phyloP scores from a whole-genome alignment of 169 alveolate species.

The Plasmodium vivax region DNA sequence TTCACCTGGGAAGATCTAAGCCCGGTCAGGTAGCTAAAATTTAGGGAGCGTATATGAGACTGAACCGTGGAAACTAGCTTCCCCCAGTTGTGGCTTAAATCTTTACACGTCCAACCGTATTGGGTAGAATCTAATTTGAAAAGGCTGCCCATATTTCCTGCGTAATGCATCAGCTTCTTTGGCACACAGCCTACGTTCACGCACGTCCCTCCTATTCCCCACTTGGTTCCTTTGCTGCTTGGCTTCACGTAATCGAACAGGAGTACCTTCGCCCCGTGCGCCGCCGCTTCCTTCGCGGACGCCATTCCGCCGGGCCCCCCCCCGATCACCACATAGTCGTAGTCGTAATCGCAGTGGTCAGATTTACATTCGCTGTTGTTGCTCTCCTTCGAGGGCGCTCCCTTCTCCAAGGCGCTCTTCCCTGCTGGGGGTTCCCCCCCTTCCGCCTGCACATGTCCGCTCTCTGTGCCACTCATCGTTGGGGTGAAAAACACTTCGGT shows the following conservation, averaged over 20 bases:
- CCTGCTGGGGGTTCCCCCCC: background rate
- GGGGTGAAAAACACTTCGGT: background rate
- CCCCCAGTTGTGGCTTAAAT: constrained; percentile 88
- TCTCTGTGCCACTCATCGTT: constrained; percentile 11
- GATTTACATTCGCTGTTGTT: background rate
- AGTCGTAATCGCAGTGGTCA: constrained; percentile 20
- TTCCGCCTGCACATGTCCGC: background rate
- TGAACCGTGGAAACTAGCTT: constrained; percentile 90
- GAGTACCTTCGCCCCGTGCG: constrained; percentile 93
- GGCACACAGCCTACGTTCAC: constrained; percentile 99
- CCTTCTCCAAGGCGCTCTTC: background rate
- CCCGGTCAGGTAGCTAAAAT: constrained; percentile 94
- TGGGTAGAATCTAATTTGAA: constrained; percentile 38
- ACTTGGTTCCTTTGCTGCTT: constrained; percentile 94
- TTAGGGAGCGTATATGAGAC: constrained; percentile 92
- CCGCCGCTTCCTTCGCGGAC: constrained; percentile 96
- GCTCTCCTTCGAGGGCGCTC: background rate
- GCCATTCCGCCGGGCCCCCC: constrained; percentile 96
- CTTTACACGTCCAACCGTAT: constrained; percentile 71
- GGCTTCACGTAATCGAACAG: constrained; percentile 97
- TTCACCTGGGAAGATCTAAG: constrained; percentile 87
- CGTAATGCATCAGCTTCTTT: constrained; percentile 97
- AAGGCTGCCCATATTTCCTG: constrained; percentile 89
- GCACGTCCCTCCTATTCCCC: constrained; percentile 99
- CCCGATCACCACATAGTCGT: constrained; percentile 91